Evolutionary conservation across 352 stramenopile genomes (phyloP), one percentile per base, ranked within the genome.

Genomic region (Aphanomyces astaci): DNA sequence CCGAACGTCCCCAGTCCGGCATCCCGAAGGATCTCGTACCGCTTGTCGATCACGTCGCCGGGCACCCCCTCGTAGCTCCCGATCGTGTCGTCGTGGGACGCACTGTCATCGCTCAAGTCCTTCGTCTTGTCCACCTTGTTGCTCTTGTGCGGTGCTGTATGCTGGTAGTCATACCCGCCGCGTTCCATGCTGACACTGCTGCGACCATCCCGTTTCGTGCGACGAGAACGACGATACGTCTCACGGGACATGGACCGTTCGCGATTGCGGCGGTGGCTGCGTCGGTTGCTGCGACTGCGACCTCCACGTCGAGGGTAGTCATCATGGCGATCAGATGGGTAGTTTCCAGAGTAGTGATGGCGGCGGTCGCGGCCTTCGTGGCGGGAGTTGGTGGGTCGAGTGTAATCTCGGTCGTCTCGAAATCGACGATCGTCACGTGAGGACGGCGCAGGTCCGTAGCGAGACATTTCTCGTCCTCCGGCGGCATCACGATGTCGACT

Each of bases 1-100:
- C 95, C 95, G 76, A 98, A 98, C 10, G 95, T 98, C 4, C 95
- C 95, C 9, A 98, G 67, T 0, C 95, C 95, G 0, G 96, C 89
- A 72, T 98, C 93, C 10, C 82, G 72, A 31, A 98, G 74, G 64
- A 98, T 92, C 66, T 93, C 87, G 78, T 98, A 98, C 25, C 86
- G 78, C 60, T 87, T 78, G 30, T 78, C 78, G 69, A 98, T 91
- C 54, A 97, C 81, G 59, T 92, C 86, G 4, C 92, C 95, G 0
- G 87, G 77, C 52, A 87, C 86, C 24, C 85, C 86, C 2, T 82
- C 75, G 65, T 87, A 94, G 63, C 84, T 92, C n/a, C 87, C 87
- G 51, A 92, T 72, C 17, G 83, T 92, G 75, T 95, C 86, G 66
- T 94, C 86, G 40, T 94, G 86, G 22, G 74, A 71, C 28, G 75